A percentile compares a stretch with the other conserved stretches of the same genome.
Conservation (phyloP, 1,284 basidiomycete species). For the Ganoderma boninense region DNA sequence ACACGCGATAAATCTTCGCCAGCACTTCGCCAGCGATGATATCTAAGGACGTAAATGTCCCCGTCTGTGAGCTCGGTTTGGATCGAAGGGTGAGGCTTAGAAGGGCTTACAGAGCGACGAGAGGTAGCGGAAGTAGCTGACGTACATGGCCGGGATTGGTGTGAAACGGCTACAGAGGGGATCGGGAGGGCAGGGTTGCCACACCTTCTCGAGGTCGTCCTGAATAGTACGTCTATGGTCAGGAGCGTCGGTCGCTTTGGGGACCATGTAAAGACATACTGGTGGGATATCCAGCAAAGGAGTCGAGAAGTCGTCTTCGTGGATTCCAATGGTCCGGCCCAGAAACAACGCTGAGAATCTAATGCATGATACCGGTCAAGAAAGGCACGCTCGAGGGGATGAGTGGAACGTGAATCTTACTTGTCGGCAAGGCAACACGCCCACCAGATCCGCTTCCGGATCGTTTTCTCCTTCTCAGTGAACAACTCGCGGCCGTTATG, state of each 20-base stretch:
- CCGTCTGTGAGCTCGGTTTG: background rate
- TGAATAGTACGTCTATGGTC: constrained; percentile 30
- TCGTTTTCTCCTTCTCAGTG: constrained; percentile 73
- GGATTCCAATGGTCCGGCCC: constrained; percentile 73
- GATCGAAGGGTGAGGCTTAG: too few relatives aligned
- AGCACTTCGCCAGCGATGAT: constrained; percentile 73
- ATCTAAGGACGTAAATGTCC: constrained; percentile 44
- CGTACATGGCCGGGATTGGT: constrained; percentile 54
- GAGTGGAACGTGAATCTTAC: constrained; percentile 46
- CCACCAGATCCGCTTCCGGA: constrained; percentile 86
- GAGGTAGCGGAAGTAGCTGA: constrained; percentile 67
- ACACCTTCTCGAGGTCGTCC: constrained; percentile 62
- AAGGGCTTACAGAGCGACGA: constrained; percentile 69
- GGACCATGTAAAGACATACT: constrained; percentile 40
- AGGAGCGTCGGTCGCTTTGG: background rate
- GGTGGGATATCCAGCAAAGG: constrained; percentile 67
- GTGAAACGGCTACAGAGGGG: constrained; percentile 47
- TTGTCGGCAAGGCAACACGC: constrained; percentile 78
- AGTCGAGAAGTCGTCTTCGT: constrained; percentile 80
- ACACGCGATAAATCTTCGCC: constrained; percentile 78
- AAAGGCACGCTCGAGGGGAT: background rate
- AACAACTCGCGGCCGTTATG: constrained; percentile 69
- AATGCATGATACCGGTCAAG: background rate
- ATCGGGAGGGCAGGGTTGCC: constrained; percentile 53
- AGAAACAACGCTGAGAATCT: constrained; percentile 35